These are phyloP conservation scores for Scheffersomyces stambukii DNA, from an alignment of 1,139 yeast genomes.

Conservation along the genomic window DNA sequence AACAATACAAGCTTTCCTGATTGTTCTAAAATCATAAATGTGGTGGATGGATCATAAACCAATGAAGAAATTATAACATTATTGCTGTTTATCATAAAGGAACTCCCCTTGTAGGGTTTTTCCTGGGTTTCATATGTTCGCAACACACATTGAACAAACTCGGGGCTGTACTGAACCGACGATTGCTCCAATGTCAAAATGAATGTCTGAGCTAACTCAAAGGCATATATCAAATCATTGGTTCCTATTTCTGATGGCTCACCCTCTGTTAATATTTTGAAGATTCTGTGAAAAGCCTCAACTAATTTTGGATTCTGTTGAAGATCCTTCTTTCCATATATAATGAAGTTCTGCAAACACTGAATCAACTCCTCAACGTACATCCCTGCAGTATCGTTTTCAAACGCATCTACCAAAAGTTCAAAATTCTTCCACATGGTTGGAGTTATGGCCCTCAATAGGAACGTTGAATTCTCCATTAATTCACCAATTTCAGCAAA, in stretches of 20 bases:
- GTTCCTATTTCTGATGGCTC: slow-evolving; percentile 42
- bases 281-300: slow-evolving; percentile 26
- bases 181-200: slow-evolving; percentile 44
- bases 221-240: slow-evolving; percentile 47
- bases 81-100: slow-evolving; percentile 43
- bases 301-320: slow-evolving; percentile 23
- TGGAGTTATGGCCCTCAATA: slow-evolving; percentile 67
- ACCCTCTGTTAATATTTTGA: slow-evolving; percentile 24
- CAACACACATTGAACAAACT: slow-evolving; percentile 30
- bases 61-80: slow-evolving; percentile 68
- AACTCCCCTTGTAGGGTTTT: slow-evolving; percentile 4
- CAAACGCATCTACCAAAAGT: slow-evolving; percentile 49
- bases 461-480: slow-evolving; percentile 79
- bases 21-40: slow-evolving; percentile 52
- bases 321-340: slow-evolving; percentile 61
- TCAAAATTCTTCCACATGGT: slow-evolving; percentile 73
- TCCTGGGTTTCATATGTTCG: slow-evolving; percentile 8
- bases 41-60: slow-evolving; percentile 54
- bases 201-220: slow-evolving; percentile 54
- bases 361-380: slow-evolving; percentile 78
- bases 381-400: slow-evolving; percentile 51
- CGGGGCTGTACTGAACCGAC: slow-evolving; percentile 36
- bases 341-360: slow-evolving; percentile 70
- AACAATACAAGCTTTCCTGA: slow-evolving; percentile 44
- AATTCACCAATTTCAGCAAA: slow-evolving; percentile 80